Base-by-base conservation (phyloP, 768 basidiomycete species). In the Suillus subaureus region DNA sequence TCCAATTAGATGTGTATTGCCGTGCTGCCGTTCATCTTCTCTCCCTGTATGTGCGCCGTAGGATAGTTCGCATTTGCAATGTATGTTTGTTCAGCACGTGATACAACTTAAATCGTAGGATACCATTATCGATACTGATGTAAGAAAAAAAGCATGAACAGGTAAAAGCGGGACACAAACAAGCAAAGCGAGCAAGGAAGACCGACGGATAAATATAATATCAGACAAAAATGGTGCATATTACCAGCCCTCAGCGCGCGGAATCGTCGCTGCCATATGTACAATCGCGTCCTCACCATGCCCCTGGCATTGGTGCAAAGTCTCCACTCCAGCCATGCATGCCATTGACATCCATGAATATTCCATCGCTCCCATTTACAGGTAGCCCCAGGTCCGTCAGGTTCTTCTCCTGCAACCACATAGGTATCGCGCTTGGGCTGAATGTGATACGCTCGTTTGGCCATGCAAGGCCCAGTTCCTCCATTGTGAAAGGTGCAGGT, bases 351-450 rank as follows among this genome's bases (percentile, higher is more conserved):
- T 90, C 88, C 68, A 96, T 77, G 79, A 98, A 96, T 61, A 97
- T 90, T 15, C 91, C 93, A 70, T 98, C 96, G 4, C 90, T 92
- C 52, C 96, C 96, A 70, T 96, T 96, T 43, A 88, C 82, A n/a
- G 96, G 96, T 62, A 97, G 80, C 18, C 96, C 94, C 16, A 98
- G 87, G 76, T 98, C 96, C 18, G 89, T 88, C 68, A 96, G 79
- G 73, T 88, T 95, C 93, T 97, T 90, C 77, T 97, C 96, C 74
- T 93, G 94, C 64, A 97, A 79, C 96, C 96, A 97, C 4, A 88
- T 71, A n/a, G 96, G 96, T 63, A 97, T 90, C 55, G 89, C 86
- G 49, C 87, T 85, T 12, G 93, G 91, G 73, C 87, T 93, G 75
- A 96, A 88, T 61, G 87, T 84, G 18, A 85, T 85, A 56, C 84